Evolutionary conservation across 768 basidiomycete genomes (phyloP).

Genomic region (Leccinum aurantiacum): DNA sequence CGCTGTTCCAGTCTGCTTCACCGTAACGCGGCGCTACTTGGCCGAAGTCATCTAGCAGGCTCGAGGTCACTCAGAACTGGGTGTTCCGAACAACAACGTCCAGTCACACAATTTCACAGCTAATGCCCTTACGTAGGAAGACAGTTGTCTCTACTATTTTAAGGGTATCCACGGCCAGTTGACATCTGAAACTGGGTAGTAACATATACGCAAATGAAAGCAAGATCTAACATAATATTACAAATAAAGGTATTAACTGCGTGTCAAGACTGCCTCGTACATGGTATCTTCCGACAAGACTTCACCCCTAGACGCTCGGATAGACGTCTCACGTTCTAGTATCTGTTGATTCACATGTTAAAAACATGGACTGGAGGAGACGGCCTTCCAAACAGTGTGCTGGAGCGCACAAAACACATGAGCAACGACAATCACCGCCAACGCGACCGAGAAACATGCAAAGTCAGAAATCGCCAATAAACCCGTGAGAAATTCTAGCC

Average conservation of each 20-base stretch:
- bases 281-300: slow-evolving; percentile 1
- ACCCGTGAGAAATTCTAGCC: slow-evolving; percentile 6
- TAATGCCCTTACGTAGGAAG: too few species aligned
- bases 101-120: too few species aligned
- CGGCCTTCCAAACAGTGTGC: slow-evolving; percentile 28
- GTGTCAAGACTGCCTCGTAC: background rate
- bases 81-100: too few species aligned
- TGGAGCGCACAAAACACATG: slow-evolving; percentile 18
- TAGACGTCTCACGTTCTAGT: slow-evolving; percentile 3
- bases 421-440: slow-evolving; percentile 21
- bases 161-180: background rate
- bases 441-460: slow-evolving; percentile 15
- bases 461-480: slow-evolving; percentile 15
- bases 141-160: too few species aligned
- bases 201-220: slow-evolving; percentile 7
- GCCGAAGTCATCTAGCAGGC: background rate
- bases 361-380: slow-evolving; percentile 19
- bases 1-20: too few species aligned
- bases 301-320: background rate
- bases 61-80: background rate
- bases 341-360: slow-evolving; percentile 6
- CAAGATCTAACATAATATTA: background rate
- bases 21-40: background rate
- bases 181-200: background rate
- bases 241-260: background rate